Evolutionary conservation across 495 filamentous ascomycete genomes (phyloP), one percentile per base, ranked within the genome.

Genomic region (Penicillium arizonense): DNA sequence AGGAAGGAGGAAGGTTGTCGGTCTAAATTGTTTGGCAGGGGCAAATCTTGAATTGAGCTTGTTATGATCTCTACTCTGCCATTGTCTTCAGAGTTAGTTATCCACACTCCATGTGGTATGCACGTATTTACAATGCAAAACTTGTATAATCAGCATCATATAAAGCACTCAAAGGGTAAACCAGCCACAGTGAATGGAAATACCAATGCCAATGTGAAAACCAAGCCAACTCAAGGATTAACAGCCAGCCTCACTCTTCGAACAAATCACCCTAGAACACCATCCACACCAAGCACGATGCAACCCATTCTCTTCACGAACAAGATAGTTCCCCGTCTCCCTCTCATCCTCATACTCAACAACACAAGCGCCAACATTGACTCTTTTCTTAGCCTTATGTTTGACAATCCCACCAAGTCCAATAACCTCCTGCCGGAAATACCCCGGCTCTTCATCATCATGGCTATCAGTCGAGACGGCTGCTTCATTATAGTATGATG

Each of bases 381-480:
- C 82, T 60, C 86, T 82, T 57, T 86, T 85, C 67, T 89, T 87
- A 7, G 84, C 71, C 70, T 89, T 93, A 52, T 85, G 87, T 77
- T 93, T 96, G 42, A 96, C 81, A 9, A 84, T 77, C 0, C 91
- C 91, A 12, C 91, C 91, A 30, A 96, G 82, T 4, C 91, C 91
- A 60, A 94, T 89, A 56, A 95, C 84, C 68, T 96, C 91, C 63
- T 93, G 89, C 24, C 84, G 75, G 56, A 82, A 81, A 63, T 96
- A 96, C 14, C 91, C 90, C 3, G 81, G 77, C 26, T 73, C 69
- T 58, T 79, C 75, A 50, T 77, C 75, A 26, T 65, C 62, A 49
- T 66, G 64, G 16, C 58, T 63, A 53, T 69, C 65, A 0, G 56
- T 54, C 12, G 62, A 57, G 3, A 61, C 35, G 20, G 18, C 21